Conservation (phyloP, 345 rosid genomes). For the Salix dunnii region DNA sequence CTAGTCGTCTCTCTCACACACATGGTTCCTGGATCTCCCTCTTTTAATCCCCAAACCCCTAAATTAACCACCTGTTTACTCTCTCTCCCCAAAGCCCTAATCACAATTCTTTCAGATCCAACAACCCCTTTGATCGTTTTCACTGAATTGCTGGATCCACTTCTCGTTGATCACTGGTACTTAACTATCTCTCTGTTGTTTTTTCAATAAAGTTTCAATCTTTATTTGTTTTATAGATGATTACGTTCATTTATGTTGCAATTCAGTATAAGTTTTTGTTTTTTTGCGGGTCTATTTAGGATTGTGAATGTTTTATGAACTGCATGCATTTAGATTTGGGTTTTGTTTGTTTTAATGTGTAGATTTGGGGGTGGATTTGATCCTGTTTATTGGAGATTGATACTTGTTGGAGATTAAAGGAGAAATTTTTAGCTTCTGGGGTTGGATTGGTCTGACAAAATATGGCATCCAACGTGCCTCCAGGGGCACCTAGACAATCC, state of each 20-base stretch:
- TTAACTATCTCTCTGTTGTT: neutral
- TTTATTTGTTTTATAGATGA: neutral
- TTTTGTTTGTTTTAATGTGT: conserved; percentile 2
- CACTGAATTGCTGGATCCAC: neutral
- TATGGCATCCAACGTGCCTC: conserved; percentile 88
- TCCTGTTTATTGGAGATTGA: conserved; percentile 4
- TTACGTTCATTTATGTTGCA: neutral
- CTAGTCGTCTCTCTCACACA: neutral
- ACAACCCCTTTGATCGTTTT: neutral
- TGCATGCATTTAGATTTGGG: neutral
- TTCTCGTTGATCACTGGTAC: conserved; percentile 1
- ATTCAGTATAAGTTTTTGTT: neutral
- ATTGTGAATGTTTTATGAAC: neutral
- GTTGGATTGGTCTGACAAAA: conserved; percentile 14
- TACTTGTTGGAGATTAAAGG: neutral
- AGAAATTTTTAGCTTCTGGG: conserved; percentile 6
- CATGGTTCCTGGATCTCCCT: neutral
- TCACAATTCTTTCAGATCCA: conserved; percentile 21
- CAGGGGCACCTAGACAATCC: conserved; percentile 76
- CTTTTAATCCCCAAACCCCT: conserved; percentile 13
- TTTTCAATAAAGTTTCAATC: neutral
- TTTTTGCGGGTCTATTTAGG: neutral
- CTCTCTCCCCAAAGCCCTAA: conserved; percentile 15
- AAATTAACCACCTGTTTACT: neutral
- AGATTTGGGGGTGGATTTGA: conserved; percentile 5